Percentiles rank a stretch among this genome's conserved stretches.
Evolutionary conservation across 805 yeast species (phyloP).

Genomic region (Clavispora santaluciae): DNA sequence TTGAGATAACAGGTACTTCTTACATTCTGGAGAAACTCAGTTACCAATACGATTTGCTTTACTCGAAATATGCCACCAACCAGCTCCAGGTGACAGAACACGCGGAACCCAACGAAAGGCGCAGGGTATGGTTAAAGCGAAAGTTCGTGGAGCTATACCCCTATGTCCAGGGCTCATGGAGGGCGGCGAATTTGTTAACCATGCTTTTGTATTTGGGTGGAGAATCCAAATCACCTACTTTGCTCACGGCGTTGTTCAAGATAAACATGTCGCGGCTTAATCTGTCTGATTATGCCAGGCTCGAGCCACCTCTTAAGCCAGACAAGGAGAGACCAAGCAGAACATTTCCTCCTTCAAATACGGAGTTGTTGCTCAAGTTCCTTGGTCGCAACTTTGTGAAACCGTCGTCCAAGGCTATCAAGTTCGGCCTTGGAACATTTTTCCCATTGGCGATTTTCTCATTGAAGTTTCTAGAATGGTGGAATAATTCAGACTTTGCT

Average conservation of each 20-base stretch:
- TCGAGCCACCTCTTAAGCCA: slow-evolving; percentile 19
- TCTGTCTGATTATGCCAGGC: slow-evolving; percentile 43
- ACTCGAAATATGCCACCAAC: slow-evolving; percentile 54
- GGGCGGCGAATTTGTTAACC: slow-evolving; percentile 49
- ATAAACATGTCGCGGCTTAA: slow-evolving; percentile 64
- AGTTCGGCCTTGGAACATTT: slow-evolving; percentile 41
- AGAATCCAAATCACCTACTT: slow-evolving; percentile 53
- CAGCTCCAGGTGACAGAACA: slow-evolving; percentile 27
- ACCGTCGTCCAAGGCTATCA: slow-evolving; percentile 30
- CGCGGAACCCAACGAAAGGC: slow-evolving; percentile 19
- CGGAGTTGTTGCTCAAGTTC: slow-evolving; percentile 29
- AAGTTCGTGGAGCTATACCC: slow-evolving; percentile 63
- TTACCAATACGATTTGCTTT: slow-evolving; percentile 54
- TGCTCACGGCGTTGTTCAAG: slow-evolving; percentile 56
- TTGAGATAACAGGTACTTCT: slow-evolving; percentile 60
- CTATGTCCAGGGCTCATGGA: slow-evolving; percentile 40
- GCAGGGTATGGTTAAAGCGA: slow-evolving; percentile 25
- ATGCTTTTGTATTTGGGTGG: slow-evolving; percentile 68
- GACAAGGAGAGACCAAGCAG: slow-evolving; percentile 17
- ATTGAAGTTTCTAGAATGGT: slow-evolving; percentile 88
- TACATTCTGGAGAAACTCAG: slow-evolving; percentile 69
- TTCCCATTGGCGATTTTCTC: slow-evolving; percentile 81
- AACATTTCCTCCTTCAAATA: slow-evolving; percentile 37
- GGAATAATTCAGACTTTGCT: slow-evolving; percentile 75
- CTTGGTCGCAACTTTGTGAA: slow-evolving; percentile 16